Percentiles rank a stretch among this genome's conserved stretches.
Evolutionary conservation across 192 early-diverging fungal genomes (phyloP).

Genomic region (Linnemannia exigua): DNA sequence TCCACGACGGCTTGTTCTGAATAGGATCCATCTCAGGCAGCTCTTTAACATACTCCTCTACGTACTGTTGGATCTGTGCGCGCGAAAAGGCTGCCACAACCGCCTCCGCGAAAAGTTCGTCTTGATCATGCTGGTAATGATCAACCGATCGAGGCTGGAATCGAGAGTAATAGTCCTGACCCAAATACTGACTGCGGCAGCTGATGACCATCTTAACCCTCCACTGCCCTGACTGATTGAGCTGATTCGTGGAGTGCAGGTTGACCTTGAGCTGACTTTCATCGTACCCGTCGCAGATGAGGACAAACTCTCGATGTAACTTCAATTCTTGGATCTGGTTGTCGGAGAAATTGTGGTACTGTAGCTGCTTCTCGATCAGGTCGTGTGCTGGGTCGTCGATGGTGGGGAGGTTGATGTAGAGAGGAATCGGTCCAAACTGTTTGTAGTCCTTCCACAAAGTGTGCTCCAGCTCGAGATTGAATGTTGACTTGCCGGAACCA

Average conservation of each 20-base stretch:
- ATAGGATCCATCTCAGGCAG: neutral
- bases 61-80: neutral
- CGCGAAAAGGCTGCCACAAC: neutral
- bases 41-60: neutral
- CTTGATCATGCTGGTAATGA: too few relatives aligned
- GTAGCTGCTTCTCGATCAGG: neutral
- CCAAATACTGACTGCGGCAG: neutral
- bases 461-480: neutral
- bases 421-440: neutral
- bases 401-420: neutral
- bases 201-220: neutral
- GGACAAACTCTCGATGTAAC: neutral
- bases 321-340: neutral
- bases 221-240: neutral
- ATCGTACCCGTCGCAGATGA: constrained; percentile 14
- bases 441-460: neutral
- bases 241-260: neutral
- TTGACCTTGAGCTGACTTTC: constrained; percentile 5
- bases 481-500: neutral
- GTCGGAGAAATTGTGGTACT: neutral
- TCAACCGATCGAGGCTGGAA: neutral
- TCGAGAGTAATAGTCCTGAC: neutral
- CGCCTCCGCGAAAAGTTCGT: neutral
- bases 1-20: neutral
- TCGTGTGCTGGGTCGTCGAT: neutral